Evolutionary conservation across 2,329 filamentous ascomycete genomes (phyloP).

Genomic region (Fusarium hainanense): DNA sequence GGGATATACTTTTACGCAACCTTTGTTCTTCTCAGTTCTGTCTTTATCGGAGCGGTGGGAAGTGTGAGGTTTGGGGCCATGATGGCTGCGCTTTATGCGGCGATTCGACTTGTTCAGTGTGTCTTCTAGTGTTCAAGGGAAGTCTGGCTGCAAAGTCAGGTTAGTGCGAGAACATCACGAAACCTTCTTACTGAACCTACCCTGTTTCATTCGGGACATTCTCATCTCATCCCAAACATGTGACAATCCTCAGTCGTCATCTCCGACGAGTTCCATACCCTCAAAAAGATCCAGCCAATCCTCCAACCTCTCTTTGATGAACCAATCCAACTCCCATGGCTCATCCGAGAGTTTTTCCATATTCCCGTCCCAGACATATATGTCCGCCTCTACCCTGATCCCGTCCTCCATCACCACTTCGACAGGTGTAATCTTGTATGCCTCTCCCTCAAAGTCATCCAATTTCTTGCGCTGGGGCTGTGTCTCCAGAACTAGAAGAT

Average conservation of each 20-base stretch:
- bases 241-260: background rate
- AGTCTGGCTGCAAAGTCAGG: too few relatives aligned
- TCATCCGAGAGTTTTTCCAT: slow-evolving; percentile 18
- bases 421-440: slow-evolving; percentile 31
- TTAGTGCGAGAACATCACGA: too few relatives aligned
- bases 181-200: background rate
- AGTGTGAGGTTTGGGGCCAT: background rate
- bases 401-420: slow-evolving; percentile 16
- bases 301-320: slow-evolving; percentile 28
- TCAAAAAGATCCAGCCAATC: slow-evolving; percentile 47
- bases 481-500: slow-evolving; percentile 38
- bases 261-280: slow-evolving; percentile 30
- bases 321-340: slow-evolving; percentile 41
- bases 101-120: background rate
- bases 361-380: slow-evolving; percentile 49
- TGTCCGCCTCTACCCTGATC: slow-evolving; percentile 42
- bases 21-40: background rate
- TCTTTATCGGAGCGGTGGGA: background rate
- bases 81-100: background rate
- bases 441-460: slow-evolving; percentile 50
- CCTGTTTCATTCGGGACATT: background rate
- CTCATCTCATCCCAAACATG: too few relatives aligned
- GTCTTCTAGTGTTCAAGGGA: background rate
- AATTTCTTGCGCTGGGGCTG: slow-evolving; percentile 46
- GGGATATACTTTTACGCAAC: background rate